These are phyloP conservation scores for Malus hybrid DNA, from an alignment of 331 rosid species.

Conservation along the genomic window DNA sequence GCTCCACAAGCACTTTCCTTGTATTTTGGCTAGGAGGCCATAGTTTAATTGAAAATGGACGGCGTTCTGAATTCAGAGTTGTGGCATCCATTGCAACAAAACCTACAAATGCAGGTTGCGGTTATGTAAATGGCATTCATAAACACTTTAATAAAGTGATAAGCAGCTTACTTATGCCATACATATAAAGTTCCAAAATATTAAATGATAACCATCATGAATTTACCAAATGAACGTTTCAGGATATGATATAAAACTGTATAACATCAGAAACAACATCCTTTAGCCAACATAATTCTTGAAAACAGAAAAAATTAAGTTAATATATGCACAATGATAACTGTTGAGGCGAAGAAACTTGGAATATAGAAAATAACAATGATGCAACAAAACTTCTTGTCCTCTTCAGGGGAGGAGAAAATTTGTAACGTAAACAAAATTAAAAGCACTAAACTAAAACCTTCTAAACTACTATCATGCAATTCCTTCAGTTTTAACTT, in stretches of 20 bases:
- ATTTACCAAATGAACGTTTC: not conserved
- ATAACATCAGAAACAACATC: not conserved
- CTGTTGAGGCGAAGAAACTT: not conserved
- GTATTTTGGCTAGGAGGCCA: conserved; percentile 95
- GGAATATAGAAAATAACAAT: not conserved
- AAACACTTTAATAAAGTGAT: not conserved
- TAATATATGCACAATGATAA: not conserved
- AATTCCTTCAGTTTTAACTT: not conserved
- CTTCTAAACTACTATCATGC: not conserved
- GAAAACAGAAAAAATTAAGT: not conserved
- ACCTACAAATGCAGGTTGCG: conserved; percentile 6
- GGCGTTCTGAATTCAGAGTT: conserved; percentile 37
- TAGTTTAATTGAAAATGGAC: conserved; percentile 68
- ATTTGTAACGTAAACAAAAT: not conserved
- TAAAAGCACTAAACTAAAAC: no score
- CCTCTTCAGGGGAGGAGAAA: not conserved
- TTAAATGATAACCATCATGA: not conserved
- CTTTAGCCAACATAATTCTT: not conserved
- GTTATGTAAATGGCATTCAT: not conserved
- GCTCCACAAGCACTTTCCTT: conserved; percentile 67
- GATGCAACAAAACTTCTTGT: not conserved
- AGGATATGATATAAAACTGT: not conserved
- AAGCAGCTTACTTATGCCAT: not conserved
- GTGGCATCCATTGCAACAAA: conserved; percentile 39
- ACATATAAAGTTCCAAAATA: not conserved